Evolutionary conservation across 768 basidiomycete genomes (phyloP), one percentile per base, ranked within the genome.

Genomic region (Phaffia tasmanica): DNA sequence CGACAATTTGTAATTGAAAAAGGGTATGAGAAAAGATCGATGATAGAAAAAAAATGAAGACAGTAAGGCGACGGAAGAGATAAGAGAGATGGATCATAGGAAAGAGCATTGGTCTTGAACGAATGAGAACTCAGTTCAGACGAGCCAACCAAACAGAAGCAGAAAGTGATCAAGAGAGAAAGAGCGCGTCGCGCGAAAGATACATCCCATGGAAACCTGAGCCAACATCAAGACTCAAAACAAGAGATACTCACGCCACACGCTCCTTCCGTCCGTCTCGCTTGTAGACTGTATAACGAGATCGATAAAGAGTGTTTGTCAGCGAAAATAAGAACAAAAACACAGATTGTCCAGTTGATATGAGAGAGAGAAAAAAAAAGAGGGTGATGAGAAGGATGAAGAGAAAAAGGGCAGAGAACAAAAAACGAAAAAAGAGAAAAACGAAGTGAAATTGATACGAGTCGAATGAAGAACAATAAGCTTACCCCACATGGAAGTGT

Each of bases 361-460:
- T 2, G 27, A 51, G 27, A 63, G 62, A 53, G 23, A 42, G 48
- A 51, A 46, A 29, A 25, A 42, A 42, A 35, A 46, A 25, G 27
- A 57, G 54, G 29, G 54, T 21, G n/a, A 11, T 56, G 29, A 23
- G 11, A 9, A 56, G 54, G 9, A 9, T 9, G n/a, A 30, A 23
- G 61, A 62, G 2, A 30, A 62, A 25, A 30, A 35, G 47, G 16
- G 48, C 23, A 25, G 16, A 29, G 32, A 35, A 30, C 29, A 18
- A 1, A 14, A 59, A 8, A 19, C 29, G 15, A 54, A 32, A 67
- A 16, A 6, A 42, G 35, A 9, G 29, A 35, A 32, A 29, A 14
- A 62, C 4, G 8, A 47, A 27, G 15, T n/a, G 73, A 94, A 94
- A 63, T 94, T 87, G 69, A 85, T 87, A 48, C 88, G 84, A 30